Base-by-base conservation (phyloP, 2,329 filamentous ascomycete species). In the Botrytis galanthina region DNA sequence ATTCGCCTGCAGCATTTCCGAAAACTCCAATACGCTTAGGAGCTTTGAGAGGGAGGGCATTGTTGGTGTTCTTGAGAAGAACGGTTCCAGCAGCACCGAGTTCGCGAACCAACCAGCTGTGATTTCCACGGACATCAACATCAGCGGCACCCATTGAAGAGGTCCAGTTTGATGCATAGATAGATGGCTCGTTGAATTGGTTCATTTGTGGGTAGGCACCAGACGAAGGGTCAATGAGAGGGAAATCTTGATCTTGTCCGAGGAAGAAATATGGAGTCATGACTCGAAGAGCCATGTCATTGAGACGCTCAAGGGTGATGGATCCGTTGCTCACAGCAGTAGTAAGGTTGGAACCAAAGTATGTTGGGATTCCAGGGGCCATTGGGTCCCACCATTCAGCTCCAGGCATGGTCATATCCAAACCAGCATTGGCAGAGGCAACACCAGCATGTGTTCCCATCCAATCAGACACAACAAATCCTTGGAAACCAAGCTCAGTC, bases 321-420 rank as follows among this genome's bases (percentile, higher is more conserved):
- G 80, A 85, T 26, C 86, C 84, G 76, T 87, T 87, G 71, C 83
- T 82, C 35, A 89, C 83, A 8, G 84, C 85, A 10, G 85, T 69
- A 46, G 73, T 74, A 72, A 73, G 73, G 39, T 86, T 72, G 54
- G 39, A 42, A 39, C 71, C 71, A 18, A 69, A 72, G 51, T 69
- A 68, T 39, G 71, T 48, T 48, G 71, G 63, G 20, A 72, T 37
- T 48, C 63, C 71, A 35, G 71, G 54, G 8, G 22, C 71, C 29
- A 70, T 63, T 46, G 44, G 48, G 12, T 70, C 63, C 37, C 59
- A 69, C 89, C 48, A 60, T 44, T 46, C 39, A 39, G 71, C 71
- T 69, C 71, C 89, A 0, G 91, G 90, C 91, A 92, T 92, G 16
- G 86, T 85, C 89, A 92, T 91, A 75, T 92, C 90, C 4, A 92